These are phyloP conservation scores for Fistulifera pelliculosa DNA, from an alignment of 108 stramenopile genomes.

Conservation along the genomic window DNA sequence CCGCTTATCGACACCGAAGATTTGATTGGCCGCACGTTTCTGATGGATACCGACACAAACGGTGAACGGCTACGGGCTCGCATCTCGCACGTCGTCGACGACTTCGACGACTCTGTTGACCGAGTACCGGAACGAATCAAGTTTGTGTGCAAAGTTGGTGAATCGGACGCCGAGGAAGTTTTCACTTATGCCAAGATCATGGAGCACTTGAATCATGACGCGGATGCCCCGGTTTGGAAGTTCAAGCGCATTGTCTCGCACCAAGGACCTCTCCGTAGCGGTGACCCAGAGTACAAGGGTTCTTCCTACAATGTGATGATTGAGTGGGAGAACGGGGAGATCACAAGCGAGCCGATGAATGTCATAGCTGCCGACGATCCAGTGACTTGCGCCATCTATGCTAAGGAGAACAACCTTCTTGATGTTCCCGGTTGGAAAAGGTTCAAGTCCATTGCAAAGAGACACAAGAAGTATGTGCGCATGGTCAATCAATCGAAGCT, in stretches of 20 bases:
- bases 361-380: conserved; percentile 20
- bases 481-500: conserved; percentile 5
- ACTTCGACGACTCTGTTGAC: not conserved
- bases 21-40: conserved; percentile 6
- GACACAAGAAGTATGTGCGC: conserved; percentile 4
- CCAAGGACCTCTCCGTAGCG: conserved; percentile 11
- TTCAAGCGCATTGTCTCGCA: conserved; percentile 3
- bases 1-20: not conserved
- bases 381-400: conserved; percentile 29
- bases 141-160: not conserved
- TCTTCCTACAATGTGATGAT: conserved; percentile 22
- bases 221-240: conserved; percentile 1
- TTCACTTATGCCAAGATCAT: not conserved
- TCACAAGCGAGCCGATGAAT: conserved; percentile 21
- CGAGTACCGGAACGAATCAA: conserved; percentile 1
- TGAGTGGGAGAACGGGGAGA: conserved; percentile 22
- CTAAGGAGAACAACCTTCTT: conserved; percentile 18
- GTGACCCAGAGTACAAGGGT: conserved; percentile 16
- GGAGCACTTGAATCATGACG: not conserved
- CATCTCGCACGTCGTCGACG: not conserved
- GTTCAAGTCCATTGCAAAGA: conserved; percentile 11
- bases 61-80: not conserved
- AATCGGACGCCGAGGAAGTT: conserved; percentile 1
- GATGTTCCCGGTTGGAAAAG: conserved; percentile 32
- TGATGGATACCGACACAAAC: not conserved